phyloP scores from a whole-genome alignment of 345 rosid species.

The Microcos paniculata region DNA sequence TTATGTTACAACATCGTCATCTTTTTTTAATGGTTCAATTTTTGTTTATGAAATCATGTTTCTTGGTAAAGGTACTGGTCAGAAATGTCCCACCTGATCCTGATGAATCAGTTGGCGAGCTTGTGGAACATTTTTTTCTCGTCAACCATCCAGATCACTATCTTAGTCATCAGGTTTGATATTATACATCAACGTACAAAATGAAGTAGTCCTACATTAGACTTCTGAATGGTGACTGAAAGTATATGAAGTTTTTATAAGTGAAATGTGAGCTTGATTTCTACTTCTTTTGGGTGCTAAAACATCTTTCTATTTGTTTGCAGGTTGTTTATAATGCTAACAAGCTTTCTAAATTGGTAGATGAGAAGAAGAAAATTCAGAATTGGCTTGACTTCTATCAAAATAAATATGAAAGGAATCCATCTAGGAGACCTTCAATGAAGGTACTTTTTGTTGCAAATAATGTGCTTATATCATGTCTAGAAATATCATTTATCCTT shows the following conservation, averaged over 20 bases:
- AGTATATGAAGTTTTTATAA: background rate
- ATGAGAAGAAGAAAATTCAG: slow-evolving; percentile 61
- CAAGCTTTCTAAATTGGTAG: slow-evolving; percentile 55
- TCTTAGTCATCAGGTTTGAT: slow-evolving; percentile 79
- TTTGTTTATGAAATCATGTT: slow-evolving; percentile 10
- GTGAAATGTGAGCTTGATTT: background rate
- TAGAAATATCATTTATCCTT: background rate
- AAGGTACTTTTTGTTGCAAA: slow-evolving; percentile 44
- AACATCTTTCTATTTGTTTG: slow-evolving; percentile 2
- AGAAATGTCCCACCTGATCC: slow-evolving; percentile 91
- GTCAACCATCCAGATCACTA: slow-evolving; percentile 89
- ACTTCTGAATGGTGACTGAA: background rate
- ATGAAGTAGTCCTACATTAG: background rate
- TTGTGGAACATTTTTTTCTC: slow-evolving; percentile 82
- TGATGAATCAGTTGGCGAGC: slow-evolving; percentile 82
- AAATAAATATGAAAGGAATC: slow-evolving; percentile 64
- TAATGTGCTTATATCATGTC: background rate
- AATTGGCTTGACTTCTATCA: slow-evolving; percentile 91
- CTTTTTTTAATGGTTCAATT: background rate
- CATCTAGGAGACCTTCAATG: slow-evolving; percentile 43
- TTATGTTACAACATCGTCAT: background rate
- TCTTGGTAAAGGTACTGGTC: slow-evolving; percentile 63
- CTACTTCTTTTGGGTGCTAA: background rate
- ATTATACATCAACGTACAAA: background rate
- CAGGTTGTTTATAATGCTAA: slow-evolving; percentile 87